phyloP scores from a whole-genome alignment of 2,329 filamentous ascomycete species.

The Sarocladiaceae sp. region DNA sequence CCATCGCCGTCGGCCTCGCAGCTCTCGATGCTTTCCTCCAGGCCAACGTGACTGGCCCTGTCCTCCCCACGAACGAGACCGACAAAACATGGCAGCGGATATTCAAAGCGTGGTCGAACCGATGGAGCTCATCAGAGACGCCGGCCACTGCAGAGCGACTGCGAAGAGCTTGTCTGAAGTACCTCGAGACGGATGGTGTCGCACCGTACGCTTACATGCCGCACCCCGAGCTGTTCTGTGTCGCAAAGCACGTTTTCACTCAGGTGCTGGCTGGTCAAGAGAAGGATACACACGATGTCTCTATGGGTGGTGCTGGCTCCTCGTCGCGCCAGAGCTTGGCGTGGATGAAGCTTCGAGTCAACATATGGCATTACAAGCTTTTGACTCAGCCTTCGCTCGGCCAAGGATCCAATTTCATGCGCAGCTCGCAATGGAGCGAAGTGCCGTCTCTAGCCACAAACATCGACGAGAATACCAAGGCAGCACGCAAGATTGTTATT shows the following conservation, averaged over 20 bases:
- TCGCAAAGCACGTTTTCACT: slow-evolving; percentile 56
- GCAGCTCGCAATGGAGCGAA: slow-evolving; percentile 55
- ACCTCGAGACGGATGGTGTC: slow-evolving; percentile 77
- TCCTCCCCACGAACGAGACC: slow-evolving; percentile 40
- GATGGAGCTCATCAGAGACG: slow-evolving; percentile 25
- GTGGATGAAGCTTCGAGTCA: slow-evolving; percentile 67
- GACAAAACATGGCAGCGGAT: slow-evolving; percentile 3
- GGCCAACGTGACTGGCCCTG: slow-evolving; percentile 81
- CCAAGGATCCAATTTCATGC: slow-evolving; percentile 50
- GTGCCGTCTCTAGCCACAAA: slow-evolving; percentile 50
- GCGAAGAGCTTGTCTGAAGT: slow-evolving; percentile 57
- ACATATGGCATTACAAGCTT: slow-evolving; percentile 64
- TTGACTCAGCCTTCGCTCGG: slow-evolving; percentile 53
- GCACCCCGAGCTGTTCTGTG: slow-evolving; percentile 74
- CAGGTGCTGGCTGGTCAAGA: slow-evolving; percentile 17
- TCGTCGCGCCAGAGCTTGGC: slow-evolving; percentile 30
- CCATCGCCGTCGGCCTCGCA: slow-evolving; percentile 27
- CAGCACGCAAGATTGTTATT: slow-evolving; percentile 35
- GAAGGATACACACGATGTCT: slow-evolving; percentile 17
- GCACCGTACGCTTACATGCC: slow-evolving; percentile 82
- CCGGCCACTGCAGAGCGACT: slow-evolving; percentile 27
- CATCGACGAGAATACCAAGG: slow-evolving; percentile 39
- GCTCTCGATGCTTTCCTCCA: slow-evolving; percentile 75
- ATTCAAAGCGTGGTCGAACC: not conserved
- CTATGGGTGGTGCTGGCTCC: not conserved